Evolutionary conservation across 1,284 basidiomycete genomes (phyloP), one percentile per base, ranked within the genome.

Genomic region (Sanghuangporus baumii): DNA sequence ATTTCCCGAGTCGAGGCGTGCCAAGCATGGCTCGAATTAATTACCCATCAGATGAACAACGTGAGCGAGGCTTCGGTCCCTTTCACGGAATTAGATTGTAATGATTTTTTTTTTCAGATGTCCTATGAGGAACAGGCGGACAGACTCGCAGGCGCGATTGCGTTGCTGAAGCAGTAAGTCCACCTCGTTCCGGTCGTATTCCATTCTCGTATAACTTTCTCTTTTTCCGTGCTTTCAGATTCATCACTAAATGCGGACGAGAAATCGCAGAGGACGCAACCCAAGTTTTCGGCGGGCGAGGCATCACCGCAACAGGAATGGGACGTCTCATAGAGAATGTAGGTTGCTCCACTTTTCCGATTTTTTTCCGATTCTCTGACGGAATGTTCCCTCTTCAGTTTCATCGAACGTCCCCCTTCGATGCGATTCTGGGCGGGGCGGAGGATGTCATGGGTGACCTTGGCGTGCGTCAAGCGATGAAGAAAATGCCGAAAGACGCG

Each of bases 41-140:
- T 96, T 59, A 96, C 95, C 1, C 85, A 89, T 72, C 94, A 97
- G 74, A 97, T 96, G 94, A 92, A 89, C 75, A 88, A 95, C 72
- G 92, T 94, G 71, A 47, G 79, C 70, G 74, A 36, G 46, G 38
- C 63, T 52, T 63, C 37, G 34, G 40, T 38, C 54, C 43, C 12
- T 37, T 38, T 36, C 43, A 6, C 37, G 54, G 52, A 36, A n/a
- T 11, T 20, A 26, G 23, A 52, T 14, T 51, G 54, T 61, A 16
- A 56, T 34, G 47, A 61, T 36, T 50, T 2, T 57, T 6, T 58
- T 34, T 34, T 61, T 14, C 62, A 89, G 88, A 90, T 90, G 88
- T 79, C 78, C 58, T 91, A 98, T 73, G 82, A 82, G 63, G 85
- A 96, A 72, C 94, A 94, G 76, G 83, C 88, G 0, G 82, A 84